Percentiles rank a stretch among this genome's conserved stretches.
phyloP scores from a whole-genome alignment of 768 basidiomycete genomes.

The Phlebiopsis flavidoalba region DNA sequence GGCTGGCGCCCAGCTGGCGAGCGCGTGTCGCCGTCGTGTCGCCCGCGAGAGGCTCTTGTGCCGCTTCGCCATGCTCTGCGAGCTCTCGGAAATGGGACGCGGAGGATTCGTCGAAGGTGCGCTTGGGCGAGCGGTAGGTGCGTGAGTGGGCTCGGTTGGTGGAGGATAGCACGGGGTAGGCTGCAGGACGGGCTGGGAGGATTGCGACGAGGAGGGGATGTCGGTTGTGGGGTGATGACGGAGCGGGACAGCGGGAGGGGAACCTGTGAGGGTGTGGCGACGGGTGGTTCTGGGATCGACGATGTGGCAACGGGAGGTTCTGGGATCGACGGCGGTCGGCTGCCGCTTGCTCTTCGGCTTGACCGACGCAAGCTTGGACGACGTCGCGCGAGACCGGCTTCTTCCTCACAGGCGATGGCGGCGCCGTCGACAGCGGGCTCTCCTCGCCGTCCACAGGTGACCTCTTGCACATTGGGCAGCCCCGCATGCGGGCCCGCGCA shows the following conservation, averaged over 20 bases:
- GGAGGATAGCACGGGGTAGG: slow-evolving; percentile 14
- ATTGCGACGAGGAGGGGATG: neutral
- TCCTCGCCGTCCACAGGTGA: slow-evolving; percentile 26
- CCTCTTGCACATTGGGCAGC: slow-evolving; percentile 58
- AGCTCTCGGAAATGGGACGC: slow-evolving; percentile 32
- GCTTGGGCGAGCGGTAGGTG: slow-evolving; percentile 45
- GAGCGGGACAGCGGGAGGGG: slow-evolving; percentile 33
- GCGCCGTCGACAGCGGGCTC: slow-evolving; percentile 14
- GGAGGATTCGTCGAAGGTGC: slow-evolving; percentile 55
- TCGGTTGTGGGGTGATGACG: slow-evolving; percentile 23
- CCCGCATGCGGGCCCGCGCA: slow-evolving; percentile 81
- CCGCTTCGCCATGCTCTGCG: slow-evolving; percentile 27
- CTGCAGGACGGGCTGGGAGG: slow-evolving; percentile 13
- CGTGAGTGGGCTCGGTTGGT: slow-evolving; percentile 8
- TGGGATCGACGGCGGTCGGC: slow-evolving; percentile 1
- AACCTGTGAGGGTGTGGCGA: slow-evolving; percentile 28
- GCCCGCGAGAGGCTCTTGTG: slow-evolving; percentile 19
- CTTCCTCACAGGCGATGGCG: slow-evolving; percentile 31
- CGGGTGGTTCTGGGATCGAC: neutral
- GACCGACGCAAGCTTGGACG: slow-evolving; percentile 17
- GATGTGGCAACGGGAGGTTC: neutral
- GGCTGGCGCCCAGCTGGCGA: slow-evolving; percentile 11
- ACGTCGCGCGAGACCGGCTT: slow-evolving; percentile 17
- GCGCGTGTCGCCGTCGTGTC: slow-evolving; percentile 1
- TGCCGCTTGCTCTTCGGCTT: slow-evolving; percentile 19